Evolutionary conservation across 108 stramenopile genomes (phyloP).

Genomic region (Fistulifera pelliculosa): DNA sequence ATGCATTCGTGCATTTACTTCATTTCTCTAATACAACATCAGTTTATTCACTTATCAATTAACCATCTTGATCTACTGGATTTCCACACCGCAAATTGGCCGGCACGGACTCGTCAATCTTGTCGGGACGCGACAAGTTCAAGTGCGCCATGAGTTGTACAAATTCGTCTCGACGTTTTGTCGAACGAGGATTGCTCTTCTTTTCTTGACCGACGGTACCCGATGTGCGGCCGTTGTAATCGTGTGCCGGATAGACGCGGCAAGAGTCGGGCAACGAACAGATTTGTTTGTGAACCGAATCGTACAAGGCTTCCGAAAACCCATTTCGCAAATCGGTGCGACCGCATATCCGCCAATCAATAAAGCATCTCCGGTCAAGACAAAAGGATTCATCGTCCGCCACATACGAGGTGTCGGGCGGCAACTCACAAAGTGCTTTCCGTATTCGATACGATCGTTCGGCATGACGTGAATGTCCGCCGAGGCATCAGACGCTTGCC

Average conservation of each 20-base stretch:
- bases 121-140: conserved; percentile 63
- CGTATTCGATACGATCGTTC: conserved; percentile 68
- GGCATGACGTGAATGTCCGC: conserved; percentile 52
- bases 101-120: conserved; percentile 75
- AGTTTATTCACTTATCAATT: too few relatives aligned
- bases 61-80: too few relatives aligned
- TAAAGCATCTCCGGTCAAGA: conserved; percentile 86
- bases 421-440: conserved; percentile 42
- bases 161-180: conserved; percentile 73
- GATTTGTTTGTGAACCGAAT: conserved; percentile 59
- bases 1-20: too few relatives aligned
- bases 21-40: too few relatives aligned
- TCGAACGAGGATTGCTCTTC: conserved; percentile 52
- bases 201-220: conserved; percentile 69
- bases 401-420: conserved; percentile 74
- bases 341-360: conserved; percentile 76
- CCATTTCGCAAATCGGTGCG: conserved; percentile 85
- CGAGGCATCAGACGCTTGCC: conserved; percentile 48
- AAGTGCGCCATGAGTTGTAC: conserved; percentile 75
- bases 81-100: conserved; percentile 83
- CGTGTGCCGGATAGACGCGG: conserved; percentile 85
- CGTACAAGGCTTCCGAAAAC: conserved; percentile 46
- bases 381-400: conserved; percentile 70
- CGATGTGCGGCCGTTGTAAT: conserved; percentile 62
- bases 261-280: conserved; percentile 65